Evolutionary conservation across 345 rosid genomes (phyloP), one percentile per base, ranked within the genome.

Genomic region (Crucihimalaya himalaica): DNA sequence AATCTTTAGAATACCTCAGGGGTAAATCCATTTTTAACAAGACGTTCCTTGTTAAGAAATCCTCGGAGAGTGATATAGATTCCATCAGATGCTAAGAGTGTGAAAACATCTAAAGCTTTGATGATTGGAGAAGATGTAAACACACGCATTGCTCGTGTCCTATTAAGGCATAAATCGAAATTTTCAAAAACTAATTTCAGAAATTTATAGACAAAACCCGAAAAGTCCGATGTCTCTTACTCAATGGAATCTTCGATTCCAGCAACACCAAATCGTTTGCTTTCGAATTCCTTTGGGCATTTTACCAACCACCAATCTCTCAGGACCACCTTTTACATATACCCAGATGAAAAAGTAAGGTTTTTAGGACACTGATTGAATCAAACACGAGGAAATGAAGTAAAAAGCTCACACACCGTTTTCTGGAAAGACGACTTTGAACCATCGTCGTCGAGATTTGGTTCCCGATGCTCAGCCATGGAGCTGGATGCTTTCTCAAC

Each of bases 241-340:
- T 78, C 85, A 53, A 55, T 46, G 28, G 79, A 73, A 16, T 74
- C 79, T 23, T 77, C 77, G 20, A 10, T 32, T 15, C 98, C 98
- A 8, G 91, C 89, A 71, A 93, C 86, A 54, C 93, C 97, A 50
- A 93, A 82, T 27, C 80, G 83, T 74, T 85, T 87, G 32, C 91
- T 93, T 4, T 83, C 19, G 60, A 70, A 70, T 6, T 81, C 88
- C 3, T 80, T 51, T 5, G 83, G 70, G 16, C 90, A 74, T 80
- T 78, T 81, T 13, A 82, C 65, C 72, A 93, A 47, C 98, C 98
- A 93, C 98, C 98, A 93, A 61, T 87, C 86, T 23, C 66, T 75
- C 72, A 93, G 68, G 9, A 81, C 32, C 29, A 90, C 95, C 98
- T 91, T 46, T 54, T 48, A 16, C 5, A 19, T 14, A 14, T 29